Evolutionary conservation across 139 green algal species (phyloP).

Genomic region (Mesostigma viride): DNA sequence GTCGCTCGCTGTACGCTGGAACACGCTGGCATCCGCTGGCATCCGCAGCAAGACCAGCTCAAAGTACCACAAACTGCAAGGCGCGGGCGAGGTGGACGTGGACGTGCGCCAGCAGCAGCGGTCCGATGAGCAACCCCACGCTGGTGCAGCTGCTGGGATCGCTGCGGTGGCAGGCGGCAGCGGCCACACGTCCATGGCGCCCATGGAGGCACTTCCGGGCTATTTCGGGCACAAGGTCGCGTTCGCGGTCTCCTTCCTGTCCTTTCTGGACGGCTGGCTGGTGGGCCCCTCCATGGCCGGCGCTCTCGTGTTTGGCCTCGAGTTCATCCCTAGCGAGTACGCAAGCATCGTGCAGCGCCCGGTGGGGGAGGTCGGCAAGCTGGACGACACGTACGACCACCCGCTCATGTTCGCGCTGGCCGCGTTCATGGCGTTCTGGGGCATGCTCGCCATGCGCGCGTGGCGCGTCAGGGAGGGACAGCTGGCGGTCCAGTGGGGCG

Average conservation of each 20-base stretch:
- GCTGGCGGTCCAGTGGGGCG: slow-evolving; percentile 19
- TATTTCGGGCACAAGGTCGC: slow-evolving; percentile 30
- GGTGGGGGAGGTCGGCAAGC: background rate
- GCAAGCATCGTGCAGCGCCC: slow-evolving; percentile 8
- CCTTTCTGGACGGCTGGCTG: slow-evolving; percentile 19
- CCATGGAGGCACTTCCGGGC: slow-evolving; percentile 5
- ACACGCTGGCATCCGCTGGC: no score
- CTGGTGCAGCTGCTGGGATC: no score
- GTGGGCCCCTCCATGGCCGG: slow-evolving; percentile 18
- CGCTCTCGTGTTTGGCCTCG: slow-evolving; percentile 17
- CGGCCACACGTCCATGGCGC: no score
- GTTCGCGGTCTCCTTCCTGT: slow-evolving; percentile 27
- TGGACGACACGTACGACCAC: slow-evolving; percentile 29
- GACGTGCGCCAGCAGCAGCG: no score
- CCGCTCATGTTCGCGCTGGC: slow-evolving; percentile 21
- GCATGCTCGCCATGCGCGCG: background rate
- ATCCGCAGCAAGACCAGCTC: no score
- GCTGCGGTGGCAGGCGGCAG: no score
- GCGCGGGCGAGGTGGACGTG: no score
- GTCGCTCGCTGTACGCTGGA: no score
- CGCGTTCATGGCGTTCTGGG: slow-evolving; percentile 21
- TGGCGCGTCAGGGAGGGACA: slow-evolving; percentile 18
- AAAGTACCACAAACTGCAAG: no score
- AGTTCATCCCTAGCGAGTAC: slow-evolving; percentile 25
- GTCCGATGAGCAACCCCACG: no score